Conservation (phyloP, 345 rosid genomes). For the Triadica sebifera region DNA sequence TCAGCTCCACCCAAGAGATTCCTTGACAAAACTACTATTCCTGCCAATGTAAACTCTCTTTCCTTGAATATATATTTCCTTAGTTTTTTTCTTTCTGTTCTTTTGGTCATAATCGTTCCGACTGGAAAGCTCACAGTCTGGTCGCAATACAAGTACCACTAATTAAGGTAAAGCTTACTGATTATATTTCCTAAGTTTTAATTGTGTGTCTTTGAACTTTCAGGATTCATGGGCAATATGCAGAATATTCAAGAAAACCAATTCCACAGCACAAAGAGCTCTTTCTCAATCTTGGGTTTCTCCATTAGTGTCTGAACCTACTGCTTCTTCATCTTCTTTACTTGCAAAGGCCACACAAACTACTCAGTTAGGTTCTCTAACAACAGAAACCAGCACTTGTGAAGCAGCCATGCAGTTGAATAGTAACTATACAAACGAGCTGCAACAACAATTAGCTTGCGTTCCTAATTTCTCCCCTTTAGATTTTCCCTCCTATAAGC, state of each 20-base stretch:
- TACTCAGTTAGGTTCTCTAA: conserved; percentile 28
- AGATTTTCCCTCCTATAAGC: conserved; percentile 39
- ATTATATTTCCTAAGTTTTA: too few relatives aligned
- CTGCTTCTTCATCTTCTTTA: conserved; percentile 19
- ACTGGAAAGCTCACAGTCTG: too few relatives aligned
- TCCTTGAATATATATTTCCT: neutral
- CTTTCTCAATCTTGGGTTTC: conserved; percentile 73
- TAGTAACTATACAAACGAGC: conserved; percentile 26
- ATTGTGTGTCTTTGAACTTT: conserved; percentile 5
- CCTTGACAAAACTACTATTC: conserved; percentile 43
- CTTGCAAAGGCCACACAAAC: conserved; percentile 18
- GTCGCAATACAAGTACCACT: too few relatives aligned
- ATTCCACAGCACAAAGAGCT: conserved; percentile 65
- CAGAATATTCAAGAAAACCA: conserved; percentile 86
- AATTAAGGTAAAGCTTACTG: too few relatives aligned
- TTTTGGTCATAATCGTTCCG: too few relatives aligned
- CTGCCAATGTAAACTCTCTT: conserved; percentile 50
- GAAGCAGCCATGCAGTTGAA: conserved; percentile 23
- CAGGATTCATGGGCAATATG: conserved; percentile 97
- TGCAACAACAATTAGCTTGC: conserved; percentile 14
- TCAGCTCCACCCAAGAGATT: conserved; percentile 38
- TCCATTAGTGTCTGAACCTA: conserved; percentile 36
- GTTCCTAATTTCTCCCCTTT: conserved; percentile 26
- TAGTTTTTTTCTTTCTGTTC: too few relatives aligned
- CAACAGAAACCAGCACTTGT: conserved; percentile 16